Conservation (phyloP, 306 rosid genomes). For the Carpinus viminea region DNA sequence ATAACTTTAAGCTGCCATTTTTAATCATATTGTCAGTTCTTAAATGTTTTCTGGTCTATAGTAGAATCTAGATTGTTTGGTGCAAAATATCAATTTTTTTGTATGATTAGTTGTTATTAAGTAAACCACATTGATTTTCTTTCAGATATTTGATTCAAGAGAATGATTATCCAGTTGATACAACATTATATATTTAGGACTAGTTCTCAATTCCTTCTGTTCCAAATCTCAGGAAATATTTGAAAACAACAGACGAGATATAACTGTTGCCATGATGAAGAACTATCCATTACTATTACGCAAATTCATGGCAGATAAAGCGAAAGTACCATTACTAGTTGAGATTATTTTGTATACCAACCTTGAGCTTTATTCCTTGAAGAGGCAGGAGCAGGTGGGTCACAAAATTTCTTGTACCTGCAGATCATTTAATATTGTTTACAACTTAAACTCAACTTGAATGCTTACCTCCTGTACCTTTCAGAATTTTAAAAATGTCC, state of each 20-base stretch:
- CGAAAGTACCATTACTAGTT: conserved; percentile 72
- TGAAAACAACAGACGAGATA: conserved; percentile 77
- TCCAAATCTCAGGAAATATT: conserved; percentile 65
- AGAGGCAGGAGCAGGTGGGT: conserved; percentile 90
- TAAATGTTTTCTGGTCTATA: neutral
- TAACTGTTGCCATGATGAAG: conserved; percentile 87
- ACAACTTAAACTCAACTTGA: conserved; percentile 19
- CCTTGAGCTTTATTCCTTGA: conserved; percentile 81
- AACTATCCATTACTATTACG: conserved; percentile 76
- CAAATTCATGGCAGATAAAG: conserved; percentile 87
- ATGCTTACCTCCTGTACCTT: conserved; percentile 32
- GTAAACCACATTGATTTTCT: neutral
- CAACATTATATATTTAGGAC: neutral
- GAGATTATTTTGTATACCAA: conserved; percentile 79
- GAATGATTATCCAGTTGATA: neutral
- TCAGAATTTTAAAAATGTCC: conserved; percentile 81
- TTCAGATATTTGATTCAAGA: neutral
- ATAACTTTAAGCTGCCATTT: too few species aligned
- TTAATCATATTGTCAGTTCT: too few species aligned
- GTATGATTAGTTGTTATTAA: neutral
- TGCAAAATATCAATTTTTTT: neutral
- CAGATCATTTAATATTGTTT: conserved; percentile 23
- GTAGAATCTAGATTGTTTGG: neutral
- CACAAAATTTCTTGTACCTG: conserved; percentile 18
- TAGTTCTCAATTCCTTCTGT: conserved; percentile 9